phyloP scores from a whole-genome alignment of 2,329 filamentous ascomycete genomes.

The Immersiporthe knoxdaviesiana region DNA sequence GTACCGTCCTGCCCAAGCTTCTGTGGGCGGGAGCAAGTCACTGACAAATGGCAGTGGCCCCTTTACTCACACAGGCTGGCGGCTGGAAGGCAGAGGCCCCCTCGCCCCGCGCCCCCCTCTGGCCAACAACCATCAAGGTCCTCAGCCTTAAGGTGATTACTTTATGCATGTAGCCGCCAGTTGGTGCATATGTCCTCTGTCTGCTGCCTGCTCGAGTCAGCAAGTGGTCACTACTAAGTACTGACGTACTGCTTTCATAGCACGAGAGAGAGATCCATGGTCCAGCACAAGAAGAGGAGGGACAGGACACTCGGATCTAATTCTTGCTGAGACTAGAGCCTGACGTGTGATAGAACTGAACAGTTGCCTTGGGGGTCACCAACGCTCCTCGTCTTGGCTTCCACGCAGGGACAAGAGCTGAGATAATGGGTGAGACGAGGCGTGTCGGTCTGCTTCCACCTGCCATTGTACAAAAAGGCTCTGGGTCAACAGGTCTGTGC shows the following conservation, averaged over 20 bases:
- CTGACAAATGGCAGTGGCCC: slow-evolving; percentile 22
- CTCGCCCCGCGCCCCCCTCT: too few species aligned
- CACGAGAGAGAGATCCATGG: too few species aligned
- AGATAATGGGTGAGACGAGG: neutral
- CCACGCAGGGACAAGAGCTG: neutral
- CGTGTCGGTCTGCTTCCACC: neutral
- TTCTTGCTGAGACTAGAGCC: neutral
- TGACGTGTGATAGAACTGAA: too few species aligned
- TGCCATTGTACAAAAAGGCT: neutral
- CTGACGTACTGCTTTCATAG: too few species aligned
- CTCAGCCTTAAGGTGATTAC: neutral
- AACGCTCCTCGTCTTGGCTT: neutral
- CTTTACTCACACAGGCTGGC: slow-evolving; percentile 15
- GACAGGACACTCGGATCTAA: neutral
- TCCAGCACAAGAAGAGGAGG: neutral
- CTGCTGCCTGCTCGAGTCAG: too few species aligned
- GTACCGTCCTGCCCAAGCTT: too few species aligned
- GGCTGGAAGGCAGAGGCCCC: neutral
- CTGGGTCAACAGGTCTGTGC: slow-evolving; percentile 1
- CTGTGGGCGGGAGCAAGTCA: slow-evolving; percentile 10
- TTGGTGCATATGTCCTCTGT: too few species aligned
- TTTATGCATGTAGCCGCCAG: neutral
- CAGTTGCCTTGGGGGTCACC: neutral
- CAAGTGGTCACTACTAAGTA: too few species aligned
- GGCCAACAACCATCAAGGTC: neutral